Conservation (phyloP, 2,329 filamentous ascomycete species). For the Aspergillus quadricinctus region DNA sequence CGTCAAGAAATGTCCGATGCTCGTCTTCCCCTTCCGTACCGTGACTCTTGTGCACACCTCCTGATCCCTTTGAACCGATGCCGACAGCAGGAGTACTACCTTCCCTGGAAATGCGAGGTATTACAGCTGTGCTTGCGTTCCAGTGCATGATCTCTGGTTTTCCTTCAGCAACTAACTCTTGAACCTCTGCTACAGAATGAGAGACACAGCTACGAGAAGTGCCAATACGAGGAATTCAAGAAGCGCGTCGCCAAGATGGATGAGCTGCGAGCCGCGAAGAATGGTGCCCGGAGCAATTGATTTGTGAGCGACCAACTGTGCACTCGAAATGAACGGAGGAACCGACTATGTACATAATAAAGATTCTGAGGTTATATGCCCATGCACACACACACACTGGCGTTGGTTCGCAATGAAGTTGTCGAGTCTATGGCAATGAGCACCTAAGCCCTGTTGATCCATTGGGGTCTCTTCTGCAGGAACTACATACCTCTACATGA, state of each 20-base stretch:
- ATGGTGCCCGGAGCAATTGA: conserved; percentile 78
- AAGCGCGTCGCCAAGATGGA: conserved; percentile 98
- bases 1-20: conserved; percentile 93
- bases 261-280: conserved; percentile 82
- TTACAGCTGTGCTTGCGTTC: conserved; percentile 28
- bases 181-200: conserved; percentile 63
- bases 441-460: neutral
- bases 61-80: conserved; percentile 95
- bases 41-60: conserved; percentile 92
- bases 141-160: neutral
- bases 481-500: neutral
- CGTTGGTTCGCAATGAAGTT: conserved; percentile 24
- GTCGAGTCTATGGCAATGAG: conserved; percentile 7
- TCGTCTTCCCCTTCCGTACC: conserved; percentile 80
- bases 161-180: conserved; percentile 5
- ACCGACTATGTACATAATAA: conserved; percentile 37
- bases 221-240: conserved; percentile 99
- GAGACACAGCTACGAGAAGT: conserved; percentile 97
- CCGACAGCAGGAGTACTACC: conserved; percentile 84
- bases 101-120: conserved; percentile 98
- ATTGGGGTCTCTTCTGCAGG: neutral
- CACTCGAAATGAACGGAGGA: conserved; percentile 24
- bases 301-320: conserved; percentile 18
- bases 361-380: conserved; percentile 31
- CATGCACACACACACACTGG: conserved; percentile 33